Evolutionary conservation across 208 protist species (phyloP).

Genomic region (Porcisia hertigi): DNA sequence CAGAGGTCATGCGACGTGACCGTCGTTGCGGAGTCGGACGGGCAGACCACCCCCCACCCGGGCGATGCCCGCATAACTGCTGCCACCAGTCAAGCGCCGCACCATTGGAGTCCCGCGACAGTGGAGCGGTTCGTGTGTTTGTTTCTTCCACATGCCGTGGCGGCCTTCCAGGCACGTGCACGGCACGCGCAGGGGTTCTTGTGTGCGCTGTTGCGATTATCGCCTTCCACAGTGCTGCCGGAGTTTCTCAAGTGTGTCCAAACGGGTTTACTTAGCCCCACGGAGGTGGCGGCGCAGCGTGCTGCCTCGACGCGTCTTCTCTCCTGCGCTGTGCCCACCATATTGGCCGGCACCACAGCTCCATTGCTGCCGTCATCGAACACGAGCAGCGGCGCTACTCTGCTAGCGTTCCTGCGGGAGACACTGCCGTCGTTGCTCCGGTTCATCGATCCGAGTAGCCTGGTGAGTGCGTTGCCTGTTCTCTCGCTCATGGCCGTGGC

Average conservation of each 20-base stretch:
- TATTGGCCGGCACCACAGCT: slow-evolving; percentile 16
- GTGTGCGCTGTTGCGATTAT: slow-evolving; percentile 40
- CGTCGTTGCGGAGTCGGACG: not conserved
- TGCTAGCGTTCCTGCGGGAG: slow-evolving; percentile 34
- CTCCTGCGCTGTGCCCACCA: slow-evolving; percentile 18
- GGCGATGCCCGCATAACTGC: not conserved
- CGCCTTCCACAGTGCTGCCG: slow-evolving; percentile 36
- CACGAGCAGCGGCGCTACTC: slow-evolving; percentile 26
- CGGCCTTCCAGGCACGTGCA: slow-evolving; percentile 40
- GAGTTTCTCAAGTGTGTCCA: slow-evolving; percentile 37
- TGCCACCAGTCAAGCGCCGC: not conserved
- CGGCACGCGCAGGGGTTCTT: slow-evolving; percentile 24
- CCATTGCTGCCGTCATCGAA: slow-evolving; percentile 13
- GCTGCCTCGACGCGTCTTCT: slow-evolving; percentile 34
- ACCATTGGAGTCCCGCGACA: slow-evolving; percentile 44
- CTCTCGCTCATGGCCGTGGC: slow-evolving; percentile 23
- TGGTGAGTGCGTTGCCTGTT: slow-evolving; percentile 10
- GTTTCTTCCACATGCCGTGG: slow-evolving; percentile 41
- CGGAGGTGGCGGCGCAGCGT: slow-evolving; percentile 39
- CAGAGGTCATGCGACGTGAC: not conserved
- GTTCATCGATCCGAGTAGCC: slow-evolving; percentile 41
- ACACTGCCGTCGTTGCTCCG: slow-evolving; percentile 24
- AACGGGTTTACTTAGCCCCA: slow-evolving; percentile 30
- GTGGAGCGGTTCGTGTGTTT: slow-evolving; percentile 54
- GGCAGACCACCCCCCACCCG: not conserved